Base-by-base conservation (phyloP, 176 grass and related monocot species). In the Lolium perenne region DNA sequence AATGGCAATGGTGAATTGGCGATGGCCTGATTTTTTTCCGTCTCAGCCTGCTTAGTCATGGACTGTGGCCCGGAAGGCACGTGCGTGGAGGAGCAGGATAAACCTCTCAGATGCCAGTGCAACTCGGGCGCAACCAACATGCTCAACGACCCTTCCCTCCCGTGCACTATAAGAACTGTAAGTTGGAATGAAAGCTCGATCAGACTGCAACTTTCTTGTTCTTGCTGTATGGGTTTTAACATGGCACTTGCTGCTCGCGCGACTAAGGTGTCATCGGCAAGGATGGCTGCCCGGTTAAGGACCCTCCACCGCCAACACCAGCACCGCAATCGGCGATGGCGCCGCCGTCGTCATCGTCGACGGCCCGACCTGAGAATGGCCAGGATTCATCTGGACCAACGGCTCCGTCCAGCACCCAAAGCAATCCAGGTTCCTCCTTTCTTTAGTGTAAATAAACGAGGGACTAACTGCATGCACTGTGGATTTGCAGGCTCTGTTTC, bases 121-220 rank as follows among this genome's bases (percentile, higher is more conserved):
- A 4, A 60, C 0, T 7, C 18, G 10, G 83, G 78, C n/a, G 59
- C 5, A 21, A 1, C 1, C 50, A 90, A 90, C 59, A 10, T 86
- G 61, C 14, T 82, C 53, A 43, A 70, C 83, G 0, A 11, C 6
- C 76, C 78, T 63, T 1, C 2, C 9, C 3, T 77, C 20, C 88
- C 88, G 21, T 90, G 88, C 78, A 1, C 60, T 72, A 76, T n/a
- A n/a, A 66, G 14, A 75, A 50, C 38, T 88, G 87, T 88, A 83
- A 74, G 68, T 18, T 13, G 4, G 49, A 43, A 20, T 5, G 67
- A 40, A 17, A 7, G 62, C 64, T 67, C 10, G 26, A 68, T 32
- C 32, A 4, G 12, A 10, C 66, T 41, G 35, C 32, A 69, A n/a
- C 11, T 11, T 71, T n/a, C 9, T 62, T 43, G 3, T 62, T 4